phyloP scores from a whole-genome alignment of 1,284 basidiomycete genomes.

The Cutaneotrichosporon sp. region DNA sequence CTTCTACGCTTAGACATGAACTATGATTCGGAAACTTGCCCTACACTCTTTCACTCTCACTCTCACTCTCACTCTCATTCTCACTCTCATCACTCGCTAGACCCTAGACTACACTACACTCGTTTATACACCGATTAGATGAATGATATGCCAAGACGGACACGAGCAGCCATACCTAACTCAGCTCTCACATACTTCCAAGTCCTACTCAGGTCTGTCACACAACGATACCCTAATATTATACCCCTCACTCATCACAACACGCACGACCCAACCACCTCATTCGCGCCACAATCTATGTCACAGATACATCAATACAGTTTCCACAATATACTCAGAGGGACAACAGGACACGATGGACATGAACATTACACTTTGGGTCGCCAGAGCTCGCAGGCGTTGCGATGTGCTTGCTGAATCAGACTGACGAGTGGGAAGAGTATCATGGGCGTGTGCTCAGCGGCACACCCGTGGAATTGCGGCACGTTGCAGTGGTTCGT shows the following conservation, averaged over 20 bases:
- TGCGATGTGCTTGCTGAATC: background rate
- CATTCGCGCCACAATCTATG: background rate
- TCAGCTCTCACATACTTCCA: too few relatives aligned
- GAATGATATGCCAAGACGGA: background rate
- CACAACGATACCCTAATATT: too few relatives aligned
- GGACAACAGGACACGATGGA: background rate
- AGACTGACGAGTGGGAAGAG: too few relatives aligned
- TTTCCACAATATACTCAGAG: background rate
- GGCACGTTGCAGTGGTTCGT: too few relatives aligned
- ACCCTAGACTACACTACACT: background rate
- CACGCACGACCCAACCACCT: too few relatives aligned
- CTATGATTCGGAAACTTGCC: background rate
- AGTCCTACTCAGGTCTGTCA: too few relatives aligned
- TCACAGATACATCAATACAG: constrained; percentile 1
- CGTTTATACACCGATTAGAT: background rate
- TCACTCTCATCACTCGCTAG: background rate
- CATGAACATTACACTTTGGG: too few relatives aligned
- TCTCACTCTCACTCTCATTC: background rate
- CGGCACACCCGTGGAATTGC: too few relatives aligned
- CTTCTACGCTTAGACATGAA: constrained; percentile 32
- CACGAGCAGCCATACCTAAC: too few relatives aligned
- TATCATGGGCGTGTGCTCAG: background rate
- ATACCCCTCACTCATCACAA: too few relatives aligned
- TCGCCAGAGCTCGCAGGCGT: background rate
- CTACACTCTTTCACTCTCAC: background rate